Conservation (phyloP, 192 early-diverging fungal species). For the Mortierella hygrophila region DNA sequence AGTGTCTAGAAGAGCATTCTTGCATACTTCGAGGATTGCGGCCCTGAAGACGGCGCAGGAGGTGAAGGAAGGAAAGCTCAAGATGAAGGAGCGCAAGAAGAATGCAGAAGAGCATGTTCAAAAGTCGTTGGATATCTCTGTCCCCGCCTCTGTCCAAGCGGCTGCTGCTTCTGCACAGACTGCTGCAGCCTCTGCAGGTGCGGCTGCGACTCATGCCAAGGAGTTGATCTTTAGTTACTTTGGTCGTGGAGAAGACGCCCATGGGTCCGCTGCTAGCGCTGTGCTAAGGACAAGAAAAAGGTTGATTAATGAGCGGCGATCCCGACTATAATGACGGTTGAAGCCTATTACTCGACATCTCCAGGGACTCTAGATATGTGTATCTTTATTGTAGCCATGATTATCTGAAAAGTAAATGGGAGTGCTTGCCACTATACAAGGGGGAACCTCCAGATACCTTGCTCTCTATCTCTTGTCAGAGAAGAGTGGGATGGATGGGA, state of each 20-base stretch:
- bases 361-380: no score
- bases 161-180: neutral
- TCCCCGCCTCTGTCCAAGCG: conserved; percentile 5
- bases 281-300: neutral
- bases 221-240: conserved; percentile 38
- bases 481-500: no score
- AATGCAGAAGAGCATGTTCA: neutral
- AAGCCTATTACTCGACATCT: no score
- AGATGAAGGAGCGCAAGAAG: conserved; percentile 46
- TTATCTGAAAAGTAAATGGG: no score
- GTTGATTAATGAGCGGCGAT: neutral
- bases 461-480: no score
- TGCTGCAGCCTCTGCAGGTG: neutral
- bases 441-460: no score
- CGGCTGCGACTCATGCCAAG: conserved; percentile 23
- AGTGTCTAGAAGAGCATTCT: conserved; percentile 43
- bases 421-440: no score
- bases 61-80: conserved; percentile 48
- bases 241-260: neutral
- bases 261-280: neutral
- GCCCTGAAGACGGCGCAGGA: conserved; percentile 52
- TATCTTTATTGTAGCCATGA: no score
- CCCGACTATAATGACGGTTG: no score
- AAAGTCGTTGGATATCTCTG: neutral
- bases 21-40: conserved; percentile 38